Conservation (phyloP, 192 early-diverging fungal genomes). For the Coemansia sp. region DNA sequence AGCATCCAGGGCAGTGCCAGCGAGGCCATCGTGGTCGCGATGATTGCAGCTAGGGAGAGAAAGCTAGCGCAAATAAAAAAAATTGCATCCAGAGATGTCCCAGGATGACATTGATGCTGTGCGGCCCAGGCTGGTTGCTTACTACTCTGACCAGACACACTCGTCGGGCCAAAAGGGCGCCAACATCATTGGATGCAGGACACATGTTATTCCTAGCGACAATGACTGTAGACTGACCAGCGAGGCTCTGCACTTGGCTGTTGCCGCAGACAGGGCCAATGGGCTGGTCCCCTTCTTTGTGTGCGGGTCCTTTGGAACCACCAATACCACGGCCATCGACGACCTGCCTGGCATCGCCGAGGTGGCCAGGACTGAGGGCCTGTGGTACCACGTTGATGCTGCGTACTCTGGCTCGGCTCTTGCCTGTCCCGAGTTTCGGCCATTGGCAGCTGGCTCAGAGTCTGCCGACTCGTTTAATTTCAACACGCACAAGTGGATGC, state of each 20-base stretch:
- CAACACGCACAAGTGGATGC: too few relatives aligned
- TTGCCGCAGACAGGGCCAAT: slow-evolving; percentile 37
- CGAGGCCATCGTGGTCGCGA: slow-evolving; percentile 50
- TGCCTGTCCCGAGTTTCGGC: slow-evolving; percentile 54
- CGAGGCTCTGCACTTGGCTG: slow-evolving; percentile 30
- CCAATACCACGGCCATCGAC: slow-evolving; percentile 52
- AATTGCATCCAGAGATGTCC: neutral
- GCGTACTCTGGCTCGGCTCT: slow-evolving; percentile 57
- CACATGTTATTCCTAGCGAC: slow-evolving; percentile 40
- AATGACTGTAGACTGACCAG: slow-evolving; percentile 25
- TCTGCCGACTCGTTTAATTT: slow-evolving; percentile 54
- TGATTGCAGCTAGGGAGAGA: slow-evolving; percentile 54
- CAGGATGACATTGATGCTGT: slow-evolving; percentile 24
- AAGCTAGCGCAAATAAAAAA: slow-evolving; percentile 12
- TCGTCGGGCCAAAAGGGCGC: slow-evolving; percentile 48
- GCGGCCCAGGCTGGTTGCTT: slow-evolving; percentile 50
- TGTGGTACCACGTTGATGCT: slow-evolving; percentile 60
- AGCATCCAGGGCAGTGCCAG: slow-evolving; percentile 58
- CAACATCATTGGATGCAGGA: slow-evolving; percentile 43
- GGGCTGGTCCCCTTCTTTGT: slow-evolving; percentile 57
- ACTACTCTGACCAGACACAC: slow-evolving; percentile 58
- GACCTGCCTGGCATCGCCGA: slow-evolving; percentile 51
- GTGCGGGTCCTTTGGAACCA: slow-evolving; percentile 58
- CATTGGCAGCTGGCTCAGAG: slow-evolving; percentile 36
- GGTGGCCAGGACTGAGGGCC: slow-evolving; percentile 21